These are phyloP conservation scores for Aspergillus sp. DNA, from an alignment of 2,329 filamentous ascomycete species.

Conservation along the genomic window DNA sequence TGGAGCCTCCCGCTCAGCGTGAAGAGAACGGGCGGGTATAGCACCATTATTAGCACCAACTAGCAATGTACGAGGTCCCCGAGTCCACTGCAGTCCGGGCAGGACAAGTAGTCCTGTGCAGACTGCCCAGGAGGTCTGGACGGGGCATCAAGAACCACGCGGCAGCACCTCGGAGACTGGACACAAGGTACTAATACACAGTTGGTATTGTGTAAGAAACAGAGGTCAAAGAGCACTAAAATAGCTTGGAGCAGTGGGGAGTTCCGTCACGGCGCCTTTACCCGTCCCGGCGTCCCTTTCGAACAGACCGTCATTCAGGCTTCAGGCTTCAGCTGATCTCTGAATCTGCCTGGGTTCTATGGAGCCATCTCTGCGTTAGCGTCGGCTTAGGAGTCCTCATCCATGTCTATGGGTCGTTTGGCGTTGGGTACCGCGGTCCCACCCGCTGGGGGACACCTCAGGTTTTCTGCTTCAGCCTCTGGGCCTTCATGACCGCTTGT, in stretches of 20 bases:
- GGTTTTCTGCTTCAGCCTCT: constrained; percentile 6
- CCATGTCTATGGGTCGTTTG: constrained; percentile 39
- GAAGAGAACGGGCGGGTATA: too few relatives aligned
- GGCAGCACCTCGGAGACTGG: background rate
- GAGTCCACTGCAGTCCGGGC: too few relatives aligned
- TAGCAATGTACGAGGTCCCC: too few relatives aligned
- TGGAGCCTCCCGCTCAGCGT: background rate
- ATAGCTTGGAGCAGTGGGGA: constrained; percentile 12
- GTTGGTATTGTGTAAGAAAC: background rate
- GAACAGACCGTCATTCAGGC: constrained; percentile 16
- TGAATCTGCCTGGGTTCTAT: constrained; percentile 7
- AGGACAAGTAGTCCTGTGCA: too few relatives aligned
- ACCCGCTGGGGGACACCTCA: constrained; percentile 20
- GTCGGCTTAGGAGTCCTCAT: constrained; percentile 30
- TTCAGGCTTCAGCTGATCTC: constrained; percentile 32
- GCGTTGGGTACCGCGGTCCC: constrained; percentile 21
- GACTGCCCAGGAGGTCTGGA: too few relatives aligned
- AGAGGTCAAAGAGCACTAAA: background rate
- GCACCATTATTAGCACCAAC: too few relatives aligned
- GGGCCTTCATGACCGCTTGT: constrained; percentile 16
- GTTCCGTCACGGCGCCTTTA: constrained; percentile 28
- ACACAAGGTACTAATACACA: background rate
- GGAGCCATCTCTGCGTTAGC: constrained; percentile 26
- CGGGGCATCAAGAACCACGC: too few relatives aligned
- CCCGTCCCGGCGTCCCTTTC: constrained; percentile 26